Conservation (phyloP, 225 moss, liverwort and hornwort species). For the Polytrichum commune region DNA sequence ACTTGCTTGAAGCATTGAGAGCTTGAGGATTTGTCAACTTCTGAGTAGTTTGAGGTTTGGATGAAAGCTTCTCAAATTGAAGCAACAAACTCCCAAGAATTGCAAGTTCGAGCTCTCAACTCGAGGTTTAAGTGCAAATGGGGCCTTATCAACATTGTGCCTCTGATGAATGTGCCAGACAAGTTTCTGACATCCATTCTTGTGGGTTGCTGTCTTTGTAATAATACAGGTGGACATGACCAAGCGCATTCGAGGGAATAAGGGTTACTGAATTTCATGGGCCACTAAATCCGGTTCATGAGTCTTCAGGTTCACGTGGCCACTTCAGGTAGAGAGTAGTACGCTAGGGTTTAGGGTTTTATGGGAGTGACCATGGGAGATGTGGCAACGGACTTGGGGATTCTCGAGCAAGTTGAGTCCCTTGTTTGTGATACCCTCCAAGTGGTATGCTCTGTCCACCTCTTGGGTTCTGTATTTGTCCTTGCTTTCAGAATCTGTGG, state of each 20-base stretch:
- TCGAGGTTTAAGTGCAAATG: too few relatives aligned
- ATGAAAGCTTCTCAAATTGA: too few relatives aligned
- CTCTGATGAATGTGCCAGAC: too few relatives aligned
- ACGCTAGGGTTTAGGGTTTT: too few relatives aligned
- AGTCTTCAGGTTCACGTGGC: slow-evolving; percentile 2
- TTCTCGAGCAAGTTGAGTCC: slow-evolving; percentile 56
- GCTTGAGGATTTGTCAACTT: too few relatives aligned
- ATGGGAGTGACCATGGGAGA: slow-evolving; percentile 35
- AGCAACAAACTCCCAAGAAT: too few relatives aligned
- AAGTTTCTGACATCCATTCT: background rate
- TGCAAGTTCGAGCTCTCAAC: too few relatives aligned
- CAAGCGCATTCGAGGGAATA: slow-evolving; percentile 67
- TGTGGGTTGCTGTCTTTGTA: background rate
- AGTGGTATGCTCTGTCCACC: slow-evolving; percentile 54
- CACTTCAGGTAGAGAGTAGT: slow-evolving; percentile 12
- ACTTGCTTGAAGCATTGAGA: too few relatives aligned
- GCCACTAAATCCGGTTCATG: slow-evolving; percentile 8
- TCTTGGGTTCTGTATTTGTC: background rate
- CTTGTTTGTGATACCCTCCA: slow-evolving; percentile 71
- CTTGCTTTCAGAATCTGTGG: too few relatives aligned
- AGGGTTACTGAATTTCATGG: slow-evolving; percentile 49
- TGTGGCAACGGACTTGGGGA: slow-evolving; percentile 29
- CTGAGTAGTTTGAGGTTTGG: too few relatives aligned
- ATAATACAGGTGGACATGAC: slow-evolving; percentile 60
- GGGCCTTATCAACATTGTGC: too few relatives aligned